Percentiles rank a stretch among this genome's conserved stretches.
Conservation (phyloP, 345 rosid species). For the Moringa oleifera region DNA sequence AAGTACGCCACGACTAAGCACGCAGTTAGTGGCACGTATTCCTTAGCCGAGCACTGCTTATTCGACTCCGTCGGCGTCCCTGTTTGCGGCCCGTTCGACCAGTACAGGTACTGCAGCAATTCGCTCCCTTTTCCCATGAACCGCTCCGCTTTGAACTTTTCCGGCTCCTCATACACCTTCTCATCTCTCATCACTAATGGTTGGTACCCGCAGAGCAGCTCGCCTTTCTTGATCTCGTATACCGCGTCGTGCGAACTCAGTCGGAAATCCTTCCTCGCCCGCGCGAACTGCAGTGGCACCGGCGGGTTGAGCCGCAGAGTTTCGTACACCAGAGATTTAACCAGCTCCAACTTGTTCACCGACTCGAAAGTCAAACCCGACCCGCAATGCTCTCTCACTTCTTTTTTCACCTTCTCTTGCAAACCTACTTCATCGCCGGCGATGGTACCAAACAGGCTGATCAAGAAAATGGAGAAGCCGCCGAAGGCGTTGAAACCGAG, state of each 20-base stretch:
- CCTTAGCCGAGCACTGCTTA: slow-evolving; percentile 85
- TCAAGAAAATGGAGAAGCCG: slow-evolving; percentile 71
- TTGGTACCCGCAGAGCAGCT: slow-evolving; percentile 79
- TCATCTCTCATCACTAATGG: slow-evolving; percentile 62
- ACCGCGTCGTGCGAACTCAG: slow-evolving; percentile 61
- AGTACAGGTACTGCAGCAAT: slow-evolving; percentile 50
- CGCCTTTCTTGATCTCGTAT: slow-evolving; percentile 66
- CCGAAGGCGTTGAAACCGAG: slow-evolving; percentile 86
- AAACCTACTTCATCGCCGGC: slow-evolving; percentile 47
- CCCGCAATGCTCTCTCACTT: slow-evolving; percentile 42
- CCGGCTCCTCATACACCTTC: slow-evolving; percentile 62
- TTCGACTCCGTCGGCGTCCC: slow-evolving; percentile 53
- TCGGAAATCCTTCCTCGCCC: slow-evolving; percentile 76
- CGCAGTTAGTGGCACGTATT: slow-evolving; percentile 49
- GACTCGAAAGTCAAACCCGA: slow-evolving; percentile 47
- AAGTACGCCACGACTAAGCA: slow-evolving; percentile 50
- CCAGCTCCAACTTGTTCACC: slow-evolving; percentile 59
- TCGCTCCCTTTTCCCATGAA: slow-evolving; percentile 43
- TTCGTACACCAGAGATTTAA: slow-evolving; percentile 78
- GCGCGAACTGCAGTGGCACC: slow-evolving; percentile 56
- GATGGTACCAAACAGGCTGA: slow-evolving; percentile 30
- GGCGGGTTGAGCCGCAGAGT: slow-evolving; percentile 72
- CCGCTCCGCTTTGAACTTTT: slow-evolving; percentile 61
- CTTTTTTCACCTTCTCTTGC: slow-evolving; percentile 43
- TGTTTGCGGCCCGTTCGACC: slow-evolving; percentile 95